Base-by-base conservation (phyloP, 2,329 filamentous ascomycete species). In the Aureobasidium sp. region DNA sequence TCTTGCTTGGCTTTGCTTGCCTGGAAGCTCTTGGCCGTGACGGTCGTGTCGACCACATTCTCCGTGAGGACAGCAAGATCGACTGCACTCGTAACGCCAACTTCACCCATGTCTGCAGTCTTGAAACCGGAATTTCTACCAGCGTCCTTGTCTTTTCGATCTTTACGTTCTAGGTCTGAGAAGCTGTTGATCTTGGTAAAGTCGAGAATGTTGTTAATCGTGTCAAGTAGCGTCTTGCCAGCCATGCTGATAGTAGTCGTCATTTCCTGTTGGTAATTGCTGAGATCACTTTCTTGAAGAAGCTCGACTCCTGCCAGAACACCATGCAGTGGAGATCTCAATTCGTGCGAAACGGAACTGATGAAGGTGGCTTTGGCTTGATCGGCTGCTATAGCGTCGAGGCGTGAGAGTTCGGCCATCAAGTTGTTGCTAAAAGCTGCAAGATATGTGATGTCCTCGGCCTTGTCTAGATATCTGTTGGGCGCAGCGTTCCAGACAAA, bases 351-450 rank as follows among this genome's bases (percentile, higher is more conserved):
- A 14, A 82, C 76, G 0, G 77, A 79, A 0, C 77, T 76, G 10
- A 83, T 76, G 45, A 83, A 79, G 5, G 79, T 78, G 0, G 75
- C 74, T 62, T 83, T 82, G 16, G 78, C 75, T 62, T 76, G 74
- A 32, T 80, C 77, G 5, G 74, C 69, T 9, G 71, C 71, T 3
- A 75, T 58, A 5, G 71, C 73, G 21, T 72, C 71, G 9, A 77
- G 67, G 8, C 74, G 66, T 21, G 70, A 66, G n/a, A 77, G 62
- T 61, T 76, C 71, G 10, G 70, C 71, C 65, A 72, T 73, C 36
- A 76, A 64, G 48, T 69, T 75, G 61, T 74, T 71, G 14, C 71
- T 71, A 62, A 78, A 77, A 5, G 73, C 70, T 36, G 72, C 67
- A 1, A 71, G 59, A 47, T 75, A 72, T 29, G 72, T 71, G 39